Evolutionary conservation across 345 rosid species (phyloP), one percentile per base, ranked within the genome.

Genomic region (Eucalyptus microcorys): DNA sequence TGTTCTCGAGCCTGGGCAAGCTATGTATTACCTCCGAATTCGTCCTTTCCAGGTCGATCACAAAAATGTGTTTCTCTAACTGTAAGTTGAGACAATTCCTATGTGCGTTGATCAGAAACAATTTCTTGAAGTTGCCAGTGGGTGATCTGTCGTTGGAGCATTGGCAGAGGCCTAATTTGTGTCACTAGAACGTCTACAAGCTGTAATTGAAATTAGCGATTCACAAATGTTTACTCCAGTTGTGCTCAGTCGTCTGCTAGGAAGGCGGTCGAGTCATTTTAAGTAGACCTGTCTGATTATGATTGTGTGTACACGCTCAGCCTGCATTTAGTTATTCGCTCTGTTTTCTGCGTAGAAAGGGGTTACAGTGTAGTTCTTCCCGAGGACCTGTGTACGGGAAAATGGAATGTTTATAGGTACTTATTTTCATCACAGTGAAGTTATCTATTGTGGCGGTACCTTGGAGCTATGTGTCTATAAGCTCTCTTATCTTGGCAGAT

Each of bases 351-450:
- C 81, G 16, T 85, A 94, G 97, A 93, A 86, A 88, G 92, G 53
- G 49, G 49, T 6, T 95, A 95, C 95, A 95, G 98, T 37, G 96
- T 94, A 16, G 90, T 92, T 89, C 95, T 97, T 86, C 99, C 99
- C 0, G 99, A 97, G 92, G 95, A 96, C 89, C 90, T 97, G 49
- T 92, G 92, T 49, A 92, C 92, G 7, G 98, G 98, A 79, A 96
- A 94, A 89, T 97, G 99, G 99, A 96, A 96, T 89, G 99, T 97
- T 45, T 94, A 96, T 91, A 94, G 99, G 99, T 96, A 52, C 27
- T 55, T 47, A 43, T n/a, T 43, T 37, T 47, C 27, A 81, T 13
- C 83, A 30, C 64, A 81, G 34, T 43, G 85, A 22, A 42, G 89
- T 86, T 85, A 86, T 27, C 49, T 30, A 27, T 52, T 27, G 22